Evolutionary conservation across 805 yeast genomes (phyloP).

Genomic region (Starmerella geochares): DNA sequence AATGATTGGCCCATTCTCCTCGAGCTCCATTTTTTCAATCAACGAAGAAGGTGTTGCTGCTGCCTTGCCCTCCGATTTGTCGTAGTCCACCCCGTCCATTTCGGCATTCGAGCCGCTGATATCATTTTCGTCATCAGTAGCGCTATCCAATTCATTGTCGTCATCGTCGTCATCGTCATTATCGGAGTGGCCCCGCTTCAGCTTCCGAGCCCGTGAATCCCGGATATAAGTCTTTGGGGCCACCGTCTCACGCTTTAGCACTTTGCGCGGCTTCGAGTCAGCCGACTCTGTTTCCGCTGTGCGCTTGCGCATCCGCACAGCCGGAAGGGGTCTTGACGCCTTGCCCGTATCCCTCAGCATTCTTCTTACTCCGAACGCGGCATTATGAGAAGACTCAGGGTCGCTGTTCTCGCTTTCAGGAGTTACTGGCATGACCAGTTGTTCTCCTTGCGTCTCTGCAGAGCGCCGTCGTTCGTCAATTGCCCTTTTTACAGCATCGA

Average conservation of each 20-base stretch:
- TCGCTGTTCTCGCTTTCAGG: slow-evolving; percentile 3
- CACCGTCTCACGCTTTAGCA: neutral
- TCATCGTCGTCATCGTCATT: neutral
- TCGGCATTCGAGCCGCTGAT: neutral
- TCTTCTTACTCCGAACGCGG: neutral
- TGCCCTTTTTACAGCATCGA: neutral
- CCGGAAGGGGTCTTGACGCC: neutral
- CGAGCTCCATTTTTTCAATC: neutral
- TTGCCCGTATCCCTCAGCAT: neutral
- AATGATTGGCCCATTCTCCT: neutral
- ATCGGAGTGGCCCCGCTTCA: neutral
- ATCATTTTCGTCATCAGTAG: neutral
- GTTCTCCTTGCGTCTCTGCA: neutral
- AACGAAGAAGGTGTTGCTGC: neutral
- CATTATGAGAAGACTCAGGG: neutral
- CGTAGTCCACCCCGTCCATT: neutral
- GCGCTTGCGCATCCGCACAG: slow-evolving; percentile 8
- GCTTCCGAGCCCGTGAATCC: neutral
- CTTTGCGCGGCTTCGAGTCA: neutral
- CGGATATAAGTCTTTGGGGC: slow-evolving; percentile 3
- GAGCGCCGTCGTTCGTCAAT: neutral
- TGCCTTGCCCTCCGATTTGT: neutral
- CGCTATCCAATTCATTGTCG: neutral
- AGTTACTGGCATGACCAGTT: neutral
- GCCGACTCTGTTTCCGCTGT: neutral